Conservation (phyloP, 176 grass and related monocot species). For the Luzula sylvatica region DNA sequence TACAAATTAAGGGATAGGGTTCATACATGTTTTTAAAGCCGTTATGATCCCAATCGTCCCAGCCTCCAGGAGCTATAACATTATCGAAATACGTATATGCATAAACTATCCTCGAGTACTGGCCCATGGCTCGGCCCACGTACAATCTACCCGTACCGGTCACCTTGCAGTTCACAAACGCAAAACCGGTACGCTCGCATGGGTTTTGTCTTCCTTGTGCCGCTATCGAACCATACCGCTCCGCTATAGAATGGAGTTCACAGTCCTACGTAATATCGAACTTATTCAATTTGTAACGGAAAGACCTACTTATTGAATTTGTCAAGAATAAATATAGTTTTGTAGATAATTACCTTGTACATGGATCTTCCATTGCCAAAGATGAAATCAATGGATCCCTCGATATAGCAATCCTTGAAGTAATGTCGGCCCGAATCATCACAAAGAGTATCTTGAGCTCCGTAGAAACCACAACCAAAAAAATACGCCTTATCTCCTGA, state of each 20-base stretch:
- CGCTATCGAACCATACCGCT: constrained; percentile 59
- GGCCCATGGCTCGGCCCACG: constrained; percentile 87
- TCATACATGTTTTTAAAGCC: constrained; percentile 90
- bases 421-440: constrained; percentile 87
- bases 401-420: constrained; percentile 88
- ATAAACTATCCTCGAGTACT: constrained; percentile 94
- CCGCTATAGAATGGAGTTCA: constrained; percentile 67
- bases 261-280: constrained; percentile 34
- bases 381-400: constrained; percentile 98
- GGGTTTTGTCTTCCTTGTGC: constrained; percentile 62
- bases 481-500: constrained; percentile 96
- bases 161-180: constrained; percentile 85
- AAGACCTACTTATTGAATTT: not conserved
- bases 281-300: not conserved
- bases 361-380: constrained; percentile 95
- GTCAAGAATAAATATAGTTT: not conserved
- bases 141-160: constrained; percentile 71
- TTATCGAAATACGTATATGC: constrained; percentile 95
- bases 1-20: not conserved
- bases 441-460: constrained; percentile 96
- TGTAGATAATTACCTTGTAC: constrained; percentile 64
- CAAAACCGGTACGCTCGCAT: constrained; percentile 81
- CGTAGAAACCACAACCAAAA: constrained; percentile 89
- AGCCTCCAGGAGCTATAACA: constrained; percentile 73
- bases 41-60: constrained; percentile 91